Conservation (phyloP, 2,329 filamentous ascomycete genomes). For the Fusarium musae region DNA sequence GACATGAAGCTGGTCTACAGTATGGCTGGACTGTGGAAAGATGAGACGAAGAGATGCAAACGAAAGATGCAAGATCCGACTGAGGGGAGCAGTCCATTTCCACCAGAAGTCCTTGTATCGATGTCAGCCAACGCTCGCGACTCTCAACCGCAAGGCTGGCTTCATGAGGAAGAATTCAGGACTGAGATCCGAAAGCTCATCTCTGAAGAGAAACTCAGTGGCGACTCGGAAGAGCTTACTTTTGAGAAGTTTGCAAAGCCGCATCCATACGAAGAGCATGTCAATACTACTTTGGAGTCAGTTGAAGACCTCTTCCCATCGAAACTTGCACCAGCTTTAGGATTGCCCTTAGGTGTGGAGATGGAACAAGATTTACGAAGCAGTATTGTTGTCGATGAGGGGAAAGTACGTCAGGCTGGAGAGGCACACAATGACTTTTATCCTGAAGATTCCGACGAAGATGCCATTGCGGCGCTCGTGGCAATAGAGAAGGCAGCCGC, state of each 20-base stretch:
- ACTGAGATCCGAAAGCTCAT: slow-evolving; percentile 73
- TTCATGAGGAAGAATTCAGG: slow-evolving; percentile 88
- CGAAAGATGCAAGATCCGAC: slow-evolving; percentile 72
- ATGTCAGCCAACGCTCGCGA: slow-evolving; percentile 88
- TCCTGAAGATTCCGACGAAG: slow-evolving; percentile 65
- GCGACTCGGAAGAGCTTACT: slow-evolving; percentile 54
- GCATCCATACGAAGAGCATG: slow-evolving; percentile 61
- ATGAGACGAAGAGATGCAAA: slow-evolving; percentile 85
- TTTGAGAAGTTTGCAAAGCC: slow-evolving; percentile 75
- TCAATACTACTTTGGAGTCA: slow-evolving; percentile 85
- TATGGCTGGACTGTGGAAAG: slow-evolving; percentile 92
- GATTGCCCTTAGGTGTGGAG: slow-evolving; percentile 47
- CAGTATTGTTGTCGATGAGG: slow-evolving; percentile 73
- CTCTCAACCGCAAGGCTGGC: slow-evolving; percentile 82
- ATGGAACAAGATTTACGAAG: slow-evolving; percentile 49
- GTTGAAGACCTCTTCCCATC: slow-evolving; percentile 87
- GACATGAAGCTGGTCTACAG: slow-evolving; percentile 90
- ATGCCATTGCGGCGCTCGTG: slow-evolving; percentile 47
- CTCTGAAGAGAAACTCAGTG: slow-evolving; percentile 66
- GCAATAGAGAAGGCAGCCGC: slow-evolving; percentile 23
- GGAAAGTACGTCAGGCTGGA: slow-evolving; percentile 60
- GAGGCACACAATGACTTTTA: slow-evolving; percentile 61
- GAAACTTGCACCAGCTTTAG: slow-evolving; percentile 65
- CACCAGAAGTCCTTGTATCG: slow-evolving; percentile 81
- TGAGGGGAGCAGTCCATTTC: slow-evolving; percentile 79